A percentile compares a stretch with the other conserved stretches of the same genome.
These are phyloP conservation scores for Botryotinia globosa DNA, from an alignment of 2,329 filamentous ascomycete species.

Conservation along the genomic window DNA sequence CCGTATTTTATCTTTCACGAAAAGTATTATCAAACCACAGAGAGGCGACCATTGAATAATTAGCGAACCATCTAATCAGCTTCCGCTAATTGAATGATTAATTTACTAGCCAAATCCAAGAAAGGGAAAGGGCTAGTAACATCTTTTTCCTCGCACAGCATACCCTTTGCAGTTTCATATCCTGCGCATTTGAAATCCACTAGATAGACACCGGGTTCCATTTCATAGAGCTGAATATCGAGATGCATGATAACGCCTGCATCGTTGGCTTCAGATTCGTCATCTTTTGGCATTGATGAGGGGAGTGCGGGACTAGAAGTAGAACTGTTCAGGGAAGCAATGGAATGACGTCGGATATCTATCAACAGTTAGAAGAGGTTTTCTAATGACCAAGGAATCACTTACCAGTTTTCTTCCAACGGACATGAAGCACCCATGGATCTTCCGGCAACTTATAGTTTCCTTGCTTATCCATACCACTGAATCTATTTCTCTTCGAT, in stretches of 20 bases:
- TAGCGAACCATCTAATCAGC: constrained; percentile 51
- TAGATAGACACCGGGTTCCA: constrained; percentile 88
- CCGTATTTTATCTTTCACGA: neutral
- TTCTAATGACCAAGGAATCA: constrained; percentile 50
- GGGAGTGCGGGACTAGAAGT: constrained; percentile 33
- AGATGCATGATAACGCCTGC: constrained; percentile 77
- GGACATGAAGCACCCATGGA: constrained; percentile 89
- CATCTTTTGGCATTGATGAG: constrained; percentile 20
- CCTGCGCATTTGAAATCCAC: constrained; percentile 99
- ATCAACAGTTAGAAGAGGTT: constrained; percentile 48
- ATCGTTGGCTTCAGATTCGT: constrained; percentile 30
- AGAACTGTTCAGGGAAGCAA: constrained; percentile 38
- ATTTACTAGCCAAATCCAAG: constrained; percentile 83
- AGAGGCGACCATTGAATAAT: neutral
- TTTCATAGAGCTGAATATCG: constrained; percentile 93
- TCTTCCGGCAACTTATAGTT: constrained; percentile 87
- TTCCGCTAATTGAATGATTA: constrained; percentile 91
- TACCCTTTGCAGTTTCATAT: constrained; percentile 78
- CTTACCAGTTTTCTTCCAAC: constrained; percentile 81
- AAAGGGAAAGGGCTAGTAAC: constrained; percentile 95
- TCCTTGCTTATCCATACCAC: constrained; percentile 49
- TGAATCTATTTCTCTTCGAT: constrained; percentile 35
- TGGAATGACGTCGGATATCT: constrained; percentile 44
- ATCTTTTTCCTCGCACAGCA: constrained; percentile 83
- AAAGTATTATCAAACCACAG: neutral